Evolutionary conservation across 345 rosid genomes (phyloP), one percentile per base, ranked within the genome.

Genomic region (Hevea brasiliensis): DNA sequence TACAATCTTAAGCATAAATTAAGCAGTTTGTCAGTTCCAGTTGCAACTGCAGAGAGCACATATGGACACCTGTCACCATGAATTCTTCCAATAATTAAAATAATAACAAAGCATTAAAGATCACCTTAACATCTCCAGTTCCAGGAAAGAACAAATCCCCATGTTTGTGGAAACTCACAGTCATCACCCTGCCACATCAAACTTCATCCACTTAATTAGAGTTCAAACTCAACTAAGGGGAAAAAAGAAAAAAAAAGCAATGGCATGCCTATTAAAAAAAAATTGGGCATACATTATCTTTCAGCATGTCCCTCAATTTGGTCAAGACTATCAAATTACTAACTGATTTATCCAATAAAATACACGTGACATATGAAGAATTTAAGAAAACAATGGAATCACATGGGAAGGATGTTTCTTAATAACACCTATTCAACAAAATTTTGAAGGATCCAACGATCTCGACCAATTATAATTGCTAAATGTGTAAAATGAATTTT

Each of bases 81-180:
- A 47, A 40, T 66, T 65, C 51, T 50, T 44, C 32, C 69, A 66
- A 7, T 15, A 24, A 15, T 48, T 42, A 44, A 14, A 14, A 17
- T 58, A 58, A 32, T 7, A 42, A 55, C 35, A 58, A 61, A 55
- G 65, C 17, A 72, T 50, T 56, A 55, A 63, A 56, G 61, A 67
- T 81, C 82, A 95, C 99, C 98, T 95, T 91, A 78, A 87, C 97
- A 86, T 95, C 98, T 42, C 98, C 99, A 1, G 99, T 95, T 72
- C 96, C 99, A 75, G 99, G 99, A 81, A 95, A 95, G 87, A 92
- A 95, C 85, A 82, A 74, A 88, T 95, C 97, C 62, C 99, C 98
- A 68, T 71, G 89, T 85, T 92, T 95, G 86, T 95, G 99, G 83
- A 95, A 95, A 83, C 99, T 92, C 75, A 95, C 97, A 59, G 99